A percentile compares a stretch with the other conserved stretches of the same genome.
These are phyloP conservation scores for Limnanthes douglasii DNA, from an alignment of 345 rosid species.

Conservation along the genomic window DNA sequence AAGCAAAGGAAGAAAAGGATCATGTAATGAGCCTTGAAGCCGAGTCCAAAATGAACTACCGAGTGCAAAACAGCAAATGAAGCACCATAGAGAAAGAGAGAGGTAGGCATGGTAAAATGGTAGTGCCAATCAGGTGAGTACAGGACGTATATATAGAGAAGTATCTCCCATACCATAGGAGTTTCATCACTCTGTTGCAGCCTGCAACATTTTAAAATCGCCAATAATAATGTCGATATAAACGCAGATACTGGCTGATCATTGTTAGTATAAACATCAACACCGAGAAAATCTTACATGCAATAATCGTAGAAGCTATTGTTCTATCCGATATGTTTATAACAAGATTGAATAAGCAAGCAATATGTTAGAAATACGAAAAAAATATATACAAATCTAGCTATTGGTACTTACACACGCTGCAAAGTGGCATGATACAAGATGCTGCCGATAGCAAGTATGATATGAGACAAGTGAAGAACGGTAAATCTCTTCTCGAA, in stretches of 20 bases:
- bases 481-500: constrained; percentile 93
- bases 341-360: no score
- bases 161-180: constrained; percentile 99
- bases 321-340: no score
- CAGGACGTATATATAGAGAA: constrained; percentile 80
- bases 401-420: constrained; percentile 35
- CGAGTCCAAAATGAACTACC: constrained; percentile 43
- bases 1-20: constrained; percentile 72
- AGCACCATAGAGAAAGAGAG: constrained; percentile 80
- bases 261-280: no score
- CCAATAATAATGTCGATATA: no score
- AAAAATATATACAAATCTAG: no score
- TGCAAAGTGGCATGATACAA: constrained; percentile 76
- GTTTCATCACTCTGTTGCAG: constrained; percentile 98
- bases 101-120: constrained; percentile 85
- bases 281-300: no score
- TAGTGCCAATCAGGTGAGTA: constrained; percentile 99
- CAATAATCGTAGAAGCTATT: no score
- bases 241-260: no score
- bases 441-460: constrained; percentile 90
- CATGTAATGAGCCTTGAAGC: constrained; percentile 78
- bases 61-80: constrained; percentile 67
- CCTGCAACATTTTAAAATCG: no score
- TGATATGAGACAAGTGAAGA: constrained; percentile 82
- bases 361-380: no score